Conservation (phyloP, 495 filamentous ascomycete genomes). For the Letharia lupina region DNA sequence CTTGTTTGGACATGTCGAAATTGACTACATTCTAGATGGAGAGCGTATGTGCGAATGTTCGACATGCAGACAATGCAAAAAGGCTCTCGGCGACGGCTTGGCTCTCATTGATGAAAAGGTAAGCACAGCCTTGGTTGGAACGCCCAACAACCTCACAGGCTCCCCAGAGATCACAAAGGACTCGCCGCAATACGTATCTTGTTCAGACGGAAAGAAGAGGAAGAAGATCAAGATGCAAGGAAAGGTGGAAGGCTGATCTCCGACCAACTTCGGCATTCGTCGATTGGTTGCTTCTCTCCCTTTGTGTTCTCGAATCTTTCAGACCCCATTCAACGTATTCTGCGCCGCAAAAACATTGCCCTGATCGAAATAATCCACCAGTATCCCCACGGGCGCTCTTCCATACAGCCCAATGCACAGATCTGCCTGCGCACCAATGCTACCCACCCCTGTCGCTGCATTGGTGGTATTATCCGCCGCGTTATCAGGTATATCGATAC, state of each 20-base stretch:
- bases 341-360: conserved; percentile 52
- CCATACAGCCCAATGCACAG: conserved; percentile 48
- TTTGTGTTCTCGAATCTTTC: neutral
- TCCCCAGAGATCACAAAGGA: neutral
- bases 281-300: neutral
- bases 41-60: no score
- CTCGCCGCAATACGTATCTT: neutral
- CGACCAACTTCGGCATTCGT: no score
- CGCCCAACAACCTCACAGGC: neutral
- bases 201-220: neutral
- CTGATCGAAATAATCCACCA: conserved; percentile 61
- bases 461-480: conserved; percentile 49
- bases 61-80: no score
- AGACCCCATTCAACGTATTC: conserved; percentile 50
- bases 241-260: neutral
- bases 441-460: conserved; percentile 40
- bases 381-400: conserved; percentile 47
- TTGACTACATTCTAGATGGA: no score
- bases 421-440: conserved; percentile 49
- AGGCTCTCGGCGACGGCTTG: neutral
- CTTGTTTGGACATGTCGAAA: neutral
- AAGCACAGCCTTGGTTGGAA: neutral
- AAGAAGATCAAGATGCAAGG: neutral
- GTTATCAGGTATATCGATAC: conserved; percentile 50
- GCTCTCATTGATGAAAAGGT: neutral